Base-by-base conservation (phyloP, 2,329 filamentous ascomycete genomes). In the Pseudogymnoascus sp. region DNA sequence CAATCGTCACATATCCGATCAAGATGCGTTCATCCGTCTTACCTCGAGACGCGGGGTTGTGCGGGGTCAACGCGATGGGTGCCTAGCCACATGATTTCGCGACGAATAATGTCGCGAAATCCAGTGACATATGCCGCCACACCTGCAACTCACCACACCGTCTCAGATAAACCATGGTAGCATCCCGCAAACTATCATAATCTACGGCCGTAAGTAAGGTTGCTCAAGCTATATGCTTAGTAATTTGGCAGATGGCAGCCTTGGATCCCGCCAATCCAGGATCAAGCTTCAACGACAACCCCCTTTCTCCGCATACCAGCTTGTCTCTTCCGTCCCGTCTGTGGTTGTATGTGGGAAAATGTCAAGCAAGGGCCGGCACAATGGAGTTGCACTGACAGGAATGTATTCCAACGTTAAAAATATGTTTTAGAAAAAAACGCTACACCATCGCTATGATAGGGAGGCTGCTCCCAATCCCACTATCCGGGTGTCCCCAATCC, bases 91-190 rank as follows among this genome's bases (percentile, higher is more conserved):
- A n/a, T 55, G 49, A 55, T 19, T 9, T 55, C 49, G 49, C n/a
- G 49, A 55, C 49, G 49, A 55, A 55, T 55, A 6, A 19, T 22
- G 49, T 55, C 49, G 49, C 49, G 49, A 55, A 33, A 55, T 55
- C 49, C 28, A 19, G 49, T 33, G 49, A 55, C 49, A 28, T 16
- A 33, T 55, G 49, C n/a, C 49, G 49, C 49, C 28, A 55, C 25
- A 55, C 2, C n/a, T 55, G 49, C 45, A 30, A 30, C 8, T 30
- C 8, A 11, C 14, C 12, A 49, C 23, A 12, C 25, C n/a, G n/a
- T 30, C n/a, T 11, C 6, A 3, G 8, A 5, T 19, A 55, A 55
- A 33, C 49, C 49, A 55, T 55, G 49, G 49, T 55, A 33, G 2
- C 8, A 16, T 55, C 25, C 49, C 1, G 28, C 12, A 19, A 6